Evolutionary conservation across 441 rosid genomes (phyloP).

Genomic region (Arabidopsis lyrata): DNA sequence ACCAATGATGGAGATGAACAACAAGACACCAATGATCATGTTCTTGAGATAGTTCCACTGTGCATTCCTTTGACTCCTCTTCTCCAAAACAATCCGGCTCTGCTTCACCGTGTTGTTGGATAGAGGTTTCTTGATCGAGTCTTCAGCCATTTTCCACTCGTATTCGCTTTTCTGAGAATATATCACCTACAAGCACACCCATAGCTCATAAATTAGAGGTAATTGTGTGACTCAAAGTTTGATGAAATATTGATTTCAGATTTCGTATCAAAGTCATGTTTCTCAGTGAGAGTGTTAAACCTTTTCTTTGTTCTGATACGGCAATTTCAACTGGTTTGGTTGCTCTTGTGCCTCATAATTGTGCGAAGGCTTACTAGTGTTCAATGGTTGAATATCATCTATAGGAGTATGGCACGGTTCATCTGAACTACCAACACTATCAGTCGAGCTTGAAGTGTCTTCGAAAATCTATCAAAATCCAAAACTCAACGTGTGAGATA

Average conservation of each 20-base stretch:
- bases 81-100: slow-evolving; percentile 32
- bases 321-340: slow-evolving; percentile 25
- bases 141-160: slow-evolving; percentile 34
- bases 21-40: slow-evolving; percentile 34
- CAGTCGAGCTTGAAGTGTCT: slow-evolving; percentile 35
- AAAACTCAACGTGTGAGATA: neutral
- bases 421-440: slow-evolving; percentile 33
- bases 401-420: slow-evolving; percentile 13
- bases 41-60: slow-evolving; percentile 33
- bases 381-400: slow-evolving; percentile 6
- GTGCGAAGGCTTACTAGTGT: slow-evolving; percentile 4
- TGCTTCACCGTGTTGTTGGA: slow-evolving; percentile 13
- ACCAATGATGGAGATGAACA: slow-evolving; percentile 32
- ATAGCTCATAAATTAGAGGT: slow-evolving; percentile 7
- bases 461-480: slow-evolving; percentile 20
- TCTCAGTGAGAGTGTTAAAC: slow-evolving; percentile 25
- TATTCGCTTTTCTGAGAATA: neutral
- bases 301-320: slow-evolving; percentile 14
- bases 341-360: slow-evolving; percentile 16
- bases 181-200: slow-evolving; percentile 35
- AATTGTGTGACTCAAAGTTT: neutral
- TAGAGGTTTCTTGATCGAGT: slow-evolving; percentile 16
- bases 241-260: slow-evolving; percentile 4
- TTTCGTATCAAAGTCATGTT: slow-evolving; percentile 7
- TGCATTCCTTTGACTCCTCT: slow-evolving; percentile 14